Percentiles rank a stretch among this genome's conserved stretches.
These are phyloP conservation scores for Ophiostoma himal-ulmi DNA, from an alignment of 2,329 filamentous ascomycete species.

Conservation along the genomic window DNA sequence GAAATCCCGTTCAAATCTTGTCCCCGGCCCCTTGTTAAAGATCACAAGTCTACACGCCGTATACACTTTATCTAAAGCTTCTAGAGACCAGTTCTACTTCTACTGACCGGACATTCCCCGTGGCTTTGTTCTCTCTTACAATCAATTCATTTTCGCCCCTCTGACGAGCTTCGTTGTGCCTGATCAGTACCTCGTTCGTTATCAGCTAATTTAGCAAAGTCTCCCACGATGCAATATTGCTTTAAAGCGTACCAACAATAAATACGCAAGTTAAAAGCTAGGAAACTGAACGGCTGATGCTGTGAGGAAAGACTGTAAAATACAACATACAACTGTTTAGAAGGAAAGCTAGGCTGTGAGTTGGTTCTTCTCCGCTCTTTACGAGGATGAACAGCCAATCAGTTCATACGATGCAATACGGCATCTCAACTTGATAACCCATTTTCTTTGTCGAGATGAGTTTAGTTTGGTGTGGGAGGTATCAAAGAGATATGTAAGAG, in stretches of 20 bases:
- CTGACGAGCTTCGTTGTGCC: background rate
- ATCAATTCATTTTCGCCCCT: background rate
- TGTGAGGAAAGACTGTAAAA: background rate
- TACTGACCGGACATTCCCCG: background rate
- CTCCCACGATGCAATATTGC: background rate
- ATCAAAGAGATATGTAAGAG: background rate
- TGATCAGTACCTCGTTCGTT: background rate
- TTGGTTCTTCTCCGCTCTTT: background rate
- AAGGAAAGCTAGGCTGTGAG: background rate
- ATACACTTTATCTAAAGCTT: background rate
- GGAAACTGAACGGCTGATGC: background rate
- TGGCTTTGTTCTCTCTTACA: background rate
- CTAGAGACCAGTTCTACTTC: background rate
- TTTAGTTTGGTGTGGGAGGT: background rate
- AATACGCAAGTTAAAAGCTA: background rate
- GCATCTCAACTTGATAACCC: background rate
- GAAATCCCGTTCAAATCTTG: background rate
- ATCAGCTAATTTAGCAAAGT: background rate
- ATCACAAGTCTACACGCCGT: background rate
- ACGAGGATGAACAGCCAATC: background rate
- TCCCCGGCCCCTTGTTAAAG: background rate
- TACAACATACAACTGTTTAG: background rate
- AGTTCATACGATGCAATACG: background rate
- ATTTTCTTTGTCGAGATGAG: background rate
- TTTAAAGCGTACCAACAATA: background rate